Conservation (phyloP, 2,329 filamentous ascomycete species). For the Verticillium tricorpus region DNA sequence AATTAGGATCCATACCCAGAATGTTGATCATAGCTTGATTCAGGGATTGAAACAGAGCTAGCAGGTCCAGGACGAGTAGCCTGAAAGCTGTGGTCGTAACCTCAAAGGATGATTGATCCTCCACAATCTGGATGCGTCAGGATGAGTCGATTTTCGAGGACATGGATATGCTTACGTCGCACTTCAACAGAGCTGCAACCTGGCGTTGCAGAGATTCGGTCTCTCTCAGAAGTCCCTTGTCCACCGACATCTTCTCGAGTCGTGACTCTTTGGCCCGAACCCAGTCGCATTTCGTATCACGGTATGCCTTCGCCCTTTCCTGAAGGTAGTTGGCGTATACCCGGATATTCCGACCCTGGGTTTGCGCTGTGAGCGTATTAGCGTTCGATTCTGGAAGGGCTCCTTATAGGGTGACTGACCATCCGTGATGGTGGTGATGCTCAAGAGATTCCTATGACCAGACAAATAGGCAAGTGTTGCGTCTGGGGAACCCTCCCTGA, state of each 20-base stretch:
- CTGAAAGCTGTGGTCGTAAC: constrained; percentile 94
- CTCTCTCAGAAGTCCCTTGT: constrained; percentile 88
- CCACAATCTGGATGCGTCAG: constrained; percentile 60
- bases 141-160: background rate
- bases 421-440: constrained; percentile 88
- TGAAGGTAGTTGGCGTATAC: constrained; percentile 85
- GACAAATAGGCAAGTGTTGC: constrained; percentile 82
- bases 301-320: constrained; percentile 76
- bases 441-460: constrained; percentile 75
- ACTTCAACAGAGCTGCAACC: constrained; percentile 79
- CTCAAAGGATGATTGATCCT: constrained; percentile 46
- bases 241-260: constrained; percentile 79
- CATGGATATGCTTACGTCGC: constrained; percentile 64
- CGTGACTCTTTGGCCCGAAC: constrained; percentile 78
- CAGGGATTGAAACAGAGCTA: constrained; percentile 88
- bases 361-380: constrained; percentile 61
- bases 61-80: constrained; percentile 80
- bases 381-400: background rate
- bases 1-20: constrained; percentile 57
- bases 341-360: constrained; percentile 90
- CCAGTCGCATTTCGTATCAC: constrained; percentile 83
- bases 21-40: constrained; percentile 98
- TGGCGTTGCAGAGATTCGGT: constrained; percentile 88
- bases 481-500: constrained; percentile 87
- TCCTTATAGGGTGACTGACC: constrained; percentile 51